A percentile compares a stretch with the other conserved stretches of the same genome.
Evolutionary conservation across 139 green algal species (phyloP).

Genomic region (Chlorella ohadii): DNA sequence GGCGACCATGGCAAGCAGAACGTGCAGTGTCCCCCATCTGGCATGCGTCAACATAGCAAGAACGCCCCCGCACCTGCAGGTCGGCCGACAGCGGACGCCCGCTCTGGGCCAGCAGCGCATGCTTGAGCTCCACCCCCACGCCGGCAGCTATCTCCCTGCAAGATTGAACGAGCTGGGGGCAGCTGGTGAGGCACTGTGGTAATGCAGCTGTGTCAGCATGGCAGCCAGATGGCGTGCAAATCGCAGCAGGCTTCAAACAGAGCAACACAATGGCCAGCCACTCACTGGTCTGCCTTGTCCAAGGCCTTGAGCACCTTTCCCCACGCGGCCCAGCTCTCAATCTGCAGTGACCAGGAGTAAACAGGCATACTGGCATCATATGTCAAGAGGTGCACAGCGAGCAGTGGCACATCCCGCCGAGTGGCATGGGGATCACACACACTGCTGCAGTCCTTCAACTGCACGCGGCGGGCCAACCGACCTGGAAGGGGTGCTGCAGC

Average conservation of each 20-base stretch:
- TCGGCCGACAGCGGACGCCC: constrained; percentile 1
- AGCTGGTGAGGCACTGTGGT: no score
- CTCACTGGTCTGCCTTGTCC: constrained; percentile 18
- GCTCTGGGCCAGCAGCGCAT: constrained; percentile 6
- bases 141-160: constrained; percentile 16
- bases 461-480: no score
- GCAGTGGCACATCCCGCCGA: no score
- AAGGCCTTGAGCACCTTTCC: constrained; percentile 13
- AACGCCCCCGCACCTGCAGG: constrained; percentile 11
- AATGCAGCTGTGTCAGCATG: no score
- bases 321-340: constrained; percentile 51
- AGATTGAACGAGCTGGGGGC: no score
- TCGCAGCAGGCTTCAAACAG: not conserved
- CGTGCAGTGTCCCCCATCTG: no score
- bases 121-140: constrained; percentile 1
- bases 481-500: constrained; percentile 37
- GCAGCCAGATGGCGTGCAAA: not conserved
- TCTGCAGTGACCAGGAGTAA: not conserved
- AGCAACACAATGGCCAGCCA: not conserved
- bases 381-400: no score
- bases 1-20: no score
- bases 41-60: no score
- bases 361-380: no score
- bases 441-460: no score
- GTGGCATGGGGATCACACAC: no score